A percentile compares a stretch with the other conserved stretches of the same genome.
These are phyloP conservation scores for Cardamine chenopodiifolia DNA, from an alignment of 345 rosid genomes.

Conservation along the genomic window DNA sequence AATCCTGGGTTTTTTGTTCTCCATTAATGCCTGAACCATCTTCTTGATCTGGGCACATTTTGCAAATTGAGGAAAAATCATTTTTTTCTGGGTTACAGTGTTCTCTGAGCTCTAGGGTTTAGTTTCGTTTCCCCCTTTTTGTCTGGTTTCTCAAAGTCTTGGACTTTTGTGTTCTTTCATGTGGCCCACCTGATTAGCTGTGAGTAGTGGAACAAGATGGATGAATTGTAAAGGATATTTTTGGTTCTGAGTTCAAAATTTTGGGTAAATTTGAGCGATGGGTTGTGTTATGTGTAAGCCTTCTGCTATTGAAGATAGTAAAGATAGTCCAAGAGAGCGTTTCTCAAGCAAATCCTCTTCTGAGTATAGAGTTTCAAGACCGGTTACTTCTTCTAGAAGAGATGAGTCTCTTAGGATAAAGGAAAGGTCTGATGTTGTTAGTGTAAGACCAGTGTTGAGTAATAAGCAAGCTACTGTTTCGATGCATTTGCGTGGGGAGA, in stretches of 20 bases:
- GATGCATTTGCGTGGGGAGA: slow-evolving; percentile 56
- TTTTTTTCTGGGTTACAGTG: slow-evolving; percentile 26
- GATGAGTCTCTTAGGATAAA: slow-evolving; percentile 63
- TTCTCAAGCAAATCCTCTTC: slow-evolving; percentile 62
- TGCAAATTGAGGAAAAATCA: neutral
- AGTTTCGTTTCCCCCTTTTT: slow-evolving; percentile 8
- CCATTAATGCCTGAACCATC: slow-evolving; percentile 14
- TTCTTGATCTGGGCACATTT: slow-evolving; percentile 42
- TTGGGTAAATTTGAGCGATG: slow-evolving; percentile 55
- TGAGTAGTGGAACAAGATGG: slow-evolving; percentile 29
- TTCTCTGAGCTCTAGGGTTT: slow-evolving; percentile 38
- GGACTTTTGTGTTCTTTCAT: slow-evolving; percentile 16
- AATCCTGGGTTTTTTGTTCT: slow-evolving; percentile 29
- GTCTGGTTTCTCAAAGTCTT: slow-evolving; percentile 19
- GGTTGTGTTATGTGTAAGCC: slow-evolving; percentile 90
- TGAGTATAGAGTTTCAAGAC: slow-evolving; percentile 62
- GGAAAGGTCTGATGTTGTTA: slow-evolving; percentile 60
- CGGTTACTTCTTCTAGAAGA: slow-evolving; percentile 65
- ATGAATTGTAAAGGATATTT: slow-evolving; percentile 33
- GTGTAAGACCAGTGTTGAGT: slow-evolving; percentile 57
- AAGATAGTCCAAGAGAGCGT: slow-evolving; percentile 78
- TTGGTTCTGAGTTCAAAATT: slow-evolving; percentile 43
- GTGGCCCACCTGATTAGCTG: slow-evolving; percentile 22
- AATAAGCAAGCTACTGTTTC: slow-evolving; percentile 76
- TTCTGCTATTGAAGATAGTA: slow-evolving; percentile 82